Evolutionary conservation across 2,329 filamentous ascomycete species (phyloP), one percentile per base, ranked within the genome.

Genomic region (Davidsoniella virescens): DNA sequence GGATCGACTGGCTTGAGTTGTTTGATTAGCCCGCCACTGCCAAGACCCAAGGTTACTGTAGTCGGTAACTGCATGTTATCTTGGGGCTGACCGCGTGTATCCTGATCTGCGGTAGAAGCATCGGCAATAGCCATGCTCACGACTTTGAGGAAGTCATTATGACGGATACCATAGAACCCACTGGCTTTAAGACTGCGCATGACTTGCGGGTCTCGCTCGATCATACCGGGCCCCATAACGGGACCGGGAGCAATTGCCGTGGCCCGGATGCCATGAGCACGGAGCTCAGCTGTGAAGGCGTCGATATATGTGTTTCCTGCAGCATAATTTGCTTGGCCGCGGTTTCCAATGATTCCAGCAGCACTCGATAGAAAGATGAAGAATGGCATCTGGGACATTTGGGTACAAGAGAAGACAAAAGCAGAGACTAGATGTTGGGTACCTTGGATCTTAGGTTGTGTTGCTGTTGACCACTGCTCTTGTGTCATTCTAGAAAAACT

Each of bases 321-420:
- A 2, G 72, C 70, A 54, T 79, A 79, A 59, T 76, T 76, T 12
- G 72, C 68, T 53, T 79, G 76, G 0, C 73, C 72, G 4, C 70
- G 68, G 55, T 71, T 76, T 29, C 76, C 76, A 45, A 76, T 62
- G 55, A 68, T 62, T 29, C 66, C 62, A 4, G 65, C 64, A 0
- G 64, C 65, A 12, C 65, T 67, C 29, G 47, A 50, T 14, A 55
- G 49, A n/a, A 52, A 52, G 8, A 55, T 12, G 16, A 53, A 37
- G 49, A 51, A 55, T n/a, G 51, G 51, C 6, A 46, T 37, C 1
- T 47, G 52, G 55, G 68, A 65, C 54, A 70, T 67, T 51, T 65
- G 63, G 1, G 64, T 54, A 4, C 55, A 40, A 2, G 49, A 41
- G 0, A 56, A 54, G 6, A 52, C 25, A 2, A 63, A 55, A 10